Base-by-base conservation (phyloP, 768 basidiomycete species). In the Boletales sp. region DNA sequence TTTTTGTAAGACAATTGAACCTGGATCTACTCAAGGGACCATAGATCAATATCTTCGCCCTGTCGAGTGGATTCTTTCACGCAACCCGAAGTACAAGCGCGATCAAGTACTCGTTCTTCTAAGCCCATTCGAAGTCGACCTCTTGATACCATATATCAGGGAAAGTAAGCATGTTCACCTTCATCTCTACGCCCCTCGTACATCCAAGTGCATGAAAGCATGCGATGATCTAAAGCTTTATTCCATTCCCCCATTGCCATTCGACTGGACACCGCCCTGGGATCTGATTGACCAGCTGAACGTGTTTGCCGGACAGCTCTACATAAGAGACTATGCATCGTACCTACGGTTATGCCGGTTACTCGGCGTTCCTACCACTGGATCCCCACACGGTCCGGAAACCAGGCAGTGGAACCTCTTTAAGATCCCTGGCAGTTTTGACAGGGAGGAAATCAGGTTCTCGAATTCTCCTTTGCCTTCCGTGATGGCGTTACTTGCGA, bases 181-280 rank as follows among this genome's bases (percentile, higher is more conserved):
- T 10, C 74, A 76, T 54, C 21, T 70, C 1, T 78, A 77, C 44
- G 55, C 71, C 2, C 72, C 76, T 2, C 60, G 71, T 3, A 69
- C 70, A 38, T 66, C 62, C 2, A 44, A 58, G n/a, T 57, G 57
- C 2, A 72, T 71, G 67, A 58, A 58, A 28, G 51, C 71, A 7
- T 68, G 68, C 19, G 76, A 78, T 31, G 53, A 67, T 32, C 59
- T n/a, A n/a, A n/a, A n/a, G n/a, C n/a, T n/a, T n/a, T n/a, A n/a
- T n/a, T n/a, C n/a, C n/a, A n/a, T n/a, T n/a, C n/a, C n/a, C n/a
- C n/a, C n/a, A n/a, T n/a, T n/a, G n/a, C n/a, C n/a, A n/a, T n/a
- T n/a, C n/a, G n/a, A n/a, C n/a, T n/a, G n/a, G n/a, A n/a, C n/a
- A n/a, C n/a, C n/a, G n/a, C n/a, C n/a, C n/a, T n/a, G n/a, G n/a